Base-by-base conservation (phyloP, 768 basidiomycete genomes). In the Pleurotus salmoneostramineus region DNA sequence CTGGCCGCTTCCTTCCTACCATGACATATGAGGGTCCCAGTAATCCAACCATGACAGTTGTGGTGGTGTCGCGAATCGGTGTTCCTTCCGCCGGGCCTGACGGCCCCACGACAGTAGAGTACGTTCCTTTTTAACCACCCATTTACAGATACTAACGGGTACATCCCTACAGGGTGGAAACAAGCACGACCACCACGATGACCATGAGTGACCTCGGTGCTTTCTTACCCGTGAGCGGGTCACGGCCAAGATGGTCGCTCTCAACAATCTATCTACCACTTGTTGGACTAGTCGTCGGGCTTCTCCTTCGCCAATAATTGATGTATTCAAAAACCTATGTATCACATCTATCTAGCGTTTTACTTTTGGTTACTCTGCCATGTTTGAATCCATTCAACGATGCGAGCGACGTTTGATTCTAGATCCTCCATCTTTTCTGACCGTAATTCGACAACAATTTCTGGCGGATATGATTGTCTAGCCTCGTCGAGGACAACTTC, bases 401-500 rank as follows among this genome's bases (percentile, higher is more conserved):
- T 88, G 66, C 93, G 82, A 7, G 78, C 74, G n/a, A 98, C 84
- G 68, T 98, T 98, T 17, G 83, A 78, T 68, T 97, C 89, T 40
- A 98, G 74, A 64, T 98, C 89, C 42, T 87, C 88, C 50, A 80
- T 83, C 17, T 72, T 79, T 66, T 92, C 89, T 69, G 91, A 94
- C 59, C 80, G 72, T 27, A 98, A 76, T 66, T 92, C 92, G 14
- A 98, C 87, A 27, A 98, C 82, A 61, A 96, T 90, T 69, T 91
- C 88, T n/a, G 79, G 66, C 0, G 88, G 81, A 70, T 98, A 99
- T 0, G 93, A 91, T 40, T 85, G 84, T 45, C 85, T 79, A 3
- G 96, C 95, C 70, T 99, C 97, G 34, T 92, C 88, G 8, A 90
- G 74, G 37, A 97, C 87, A 51, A 95, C 85, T 66, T 91, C 80